A percentile compares a stretch with the other conserved stretches of the same genome.
Conservation (phyloP, 2,329 filamentous ascomycete genomes). For the Endocalyx cinctus region DNA sequence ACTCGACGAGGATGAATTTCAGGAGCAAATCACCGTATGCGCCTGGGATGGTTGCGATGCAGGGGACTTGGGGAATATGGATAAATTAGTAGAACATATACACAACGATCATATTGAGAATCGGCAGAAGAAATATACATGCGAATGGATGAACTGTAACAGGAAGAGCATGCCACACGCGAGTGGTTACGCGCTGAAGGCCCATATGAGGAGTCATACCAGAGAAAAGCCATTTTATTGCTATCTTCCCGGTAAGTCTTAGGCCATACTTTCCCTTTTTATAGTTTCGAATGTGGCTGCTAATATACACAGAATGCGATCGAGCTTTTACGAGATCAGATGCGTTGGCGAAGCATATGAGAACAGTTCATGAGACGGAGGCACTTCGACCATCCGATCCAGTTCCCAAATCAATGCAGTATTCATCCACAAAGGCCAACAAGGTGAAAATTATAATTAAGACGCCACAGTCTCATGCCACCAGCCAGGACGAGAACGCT, state of each 20-base stretch:
- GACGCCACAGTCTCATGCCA: constrained; percentile 52
- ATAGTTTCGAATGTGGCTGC: background rate
- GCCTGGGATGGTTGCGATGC: constrained; percentile 71
- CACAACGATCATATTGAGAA: constrained; percentile 93
- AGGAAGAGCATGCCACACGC: constrained; percentile 89
- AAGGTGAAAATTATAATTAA: constrained; percentile 63
- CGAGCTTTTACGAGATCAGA: constrained; percentile 94
- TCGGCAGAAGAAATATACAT: constrained; percentile 94
- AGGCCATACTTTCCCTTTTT: background rate
- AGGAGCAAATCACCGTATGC: constrained; percentile 74
- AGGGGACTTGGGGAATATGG: constrained; percentile 74
- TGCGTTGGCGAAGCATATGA: constrained; percentile 95
- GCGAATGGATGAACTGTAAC: constrained; percentile 89
- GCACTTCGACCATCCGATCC: constrained; percentile 76
- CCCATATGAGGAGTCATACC: constrained; percentile 96
- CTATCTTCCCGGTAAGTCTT: constrained; percentile 72
- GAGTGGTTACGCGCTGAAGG: constrained; percentile 91
- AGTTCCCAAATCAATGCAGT: constrained; percentile 64
- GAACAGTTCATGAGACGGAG: constrained; percentile 96
- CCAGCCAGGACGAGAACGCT: constrained; percentile 49
- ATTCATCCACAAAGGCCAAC: constrained; percentile 36
- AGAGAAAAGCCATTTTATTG: constrained; percentile 99
- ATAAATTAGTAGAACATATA: constrained; percentile 74
- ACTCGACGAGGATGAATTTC: constrained; percentile 68
- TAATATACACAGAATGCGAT: constrained; percentile 72